Conservation (phyloP, 805 yeast genomes). For the Pichia sporocuriosa region DNA sequence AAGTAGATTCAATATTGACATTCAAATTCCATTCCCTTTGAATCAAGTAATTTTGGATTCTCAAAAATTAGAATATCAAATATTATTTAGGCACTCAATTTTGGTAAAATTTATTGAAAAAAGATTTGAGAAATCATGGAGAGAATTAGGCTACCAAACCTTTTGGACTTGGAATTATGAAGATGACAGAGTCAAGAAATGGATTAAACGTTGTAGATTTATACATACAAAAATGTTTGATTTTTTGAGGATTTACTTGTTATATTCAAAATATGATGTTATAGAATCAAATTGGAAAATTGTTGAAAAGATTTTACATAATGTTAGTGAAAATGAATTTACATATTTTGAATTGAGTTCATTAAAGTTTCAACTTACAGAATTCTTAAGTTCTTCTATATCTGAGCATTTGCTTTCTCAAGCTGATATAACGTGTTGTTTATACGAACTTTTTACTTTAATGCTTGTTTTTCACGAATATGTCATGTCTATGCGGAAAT, state of each 20-base stretch:
- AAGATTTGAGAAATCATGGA: conserved; percentile 62
- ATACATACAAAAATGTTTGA: conserved; percentile 53
- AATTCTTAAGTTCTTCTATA: conserved; percentile 55
- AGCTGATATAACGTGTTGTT: conserved; percentile 40
- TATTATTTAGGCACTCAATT: conserved; percentile 65
- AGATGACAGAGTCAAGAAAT: conserved; percentile 37
- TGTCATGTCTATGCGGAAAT: conserved; percentile 46
- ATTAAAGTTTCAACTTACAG: conserved; percentile 41
- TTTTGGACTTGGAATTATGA: conserved; percentile 57
- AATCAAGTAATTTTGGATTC: conserved; percentile 68
- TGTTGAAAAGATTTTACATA: conserved; percentile 27
- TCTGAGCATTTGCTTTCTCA: conserved; percentile 64
- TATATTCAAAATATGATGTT: conserved; percentile 52
- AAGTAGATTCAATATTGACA: conserved; percentile 46
- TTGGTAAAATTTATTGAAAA: conserved; percentile 57
- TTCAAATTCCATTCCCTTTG: conserved; percentile 79
- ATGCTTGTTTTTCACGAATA: conserved; percentile 44
- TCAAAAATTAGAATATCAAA: conserved; percentile 68
- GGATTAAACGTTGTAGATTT: conserved; percentile 49
- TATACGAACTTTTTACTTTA: conserved; percentile 40
- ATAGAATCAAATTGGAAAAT: conserved; percentile 47
- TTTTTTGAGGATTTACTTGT: conserved; percentile 48
- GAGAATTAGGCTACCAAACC: conserved; percentile 53
- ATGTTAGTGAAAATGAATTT: conserved; percentile 11
- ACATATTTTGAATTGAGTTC: conserved; percentile 31